These are phyloP conservation scores for Chytridium lagenaria DNA, from an alignment of 371 early-diverging fungal genomes.

Conservation along the genomic window DNA sequence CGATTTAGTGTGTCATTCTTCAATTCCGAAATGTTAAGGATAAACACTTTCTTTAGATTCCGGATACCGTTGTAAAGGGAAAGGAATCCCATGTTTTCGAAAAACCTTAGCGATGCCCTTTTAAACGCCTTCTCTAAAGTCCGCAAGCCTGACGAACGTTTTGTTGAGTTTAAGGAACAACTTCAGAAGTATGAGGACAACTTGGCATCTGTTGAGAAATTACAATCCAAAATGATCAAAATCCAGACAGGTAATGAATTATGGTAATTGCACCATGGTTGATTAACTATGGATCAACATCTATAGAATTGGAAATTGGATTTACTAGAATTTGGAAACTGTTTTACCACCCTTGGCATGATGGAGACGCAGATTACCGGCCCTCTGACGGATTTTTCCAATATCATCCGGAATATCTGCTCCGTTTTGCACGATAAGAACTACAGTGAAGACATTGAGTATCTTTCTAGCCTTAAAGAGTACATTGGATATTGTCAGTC, in stretches of 20 bases:
- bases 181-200: slow-evolving; percentile 85
- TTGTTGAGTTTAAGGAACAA: slow-evolving; percentile 79
- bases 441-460: slow-evolving; percentile 76
- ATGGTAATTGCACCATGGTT: neutral
- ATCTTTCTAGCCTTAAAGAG: slow-evolving; percentile 80
- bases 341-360: slow-evolving; percentile 73
- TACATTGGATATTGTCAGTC: slow-evolving; percentile 85
- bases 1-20: neutral
- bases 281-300: no score
- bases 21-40: no score
- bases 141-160: slow-evolving; percentile 84
- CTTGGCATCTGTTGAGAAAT: slow-evolving; percentile 75
- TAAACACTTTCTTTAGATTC: no score
- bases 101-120: slow-evolving; percentile 83
- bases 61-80: slow-evolving; percentile 58
- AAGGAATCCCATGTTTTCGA: slow-evolving; percentile 71
- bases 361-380: slow-evolving; percentile 81
- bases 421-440: slow-evolving; percentile 71
- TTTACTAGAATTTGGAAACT: slow-evolving; percentile 77
- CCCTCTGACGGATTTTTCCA: slow-evolving; percentile 69
- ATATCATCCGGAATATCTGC: slow-evolving; percentile 66
- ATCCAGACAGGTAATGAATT: slow-evolving; percentile 65
- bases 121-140: slow-evolving; percentile 91
- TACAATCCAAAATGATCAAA: slow-evolving; percentile 76
- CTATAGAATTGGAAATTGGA: slow-evolving; percentile 81